Evolutionary conservation across 768 basidiomycete genomes (phyloP), one percentile per base, ranked within the genome.

Genomic region (Calocybe gangraenosa): DNA sequence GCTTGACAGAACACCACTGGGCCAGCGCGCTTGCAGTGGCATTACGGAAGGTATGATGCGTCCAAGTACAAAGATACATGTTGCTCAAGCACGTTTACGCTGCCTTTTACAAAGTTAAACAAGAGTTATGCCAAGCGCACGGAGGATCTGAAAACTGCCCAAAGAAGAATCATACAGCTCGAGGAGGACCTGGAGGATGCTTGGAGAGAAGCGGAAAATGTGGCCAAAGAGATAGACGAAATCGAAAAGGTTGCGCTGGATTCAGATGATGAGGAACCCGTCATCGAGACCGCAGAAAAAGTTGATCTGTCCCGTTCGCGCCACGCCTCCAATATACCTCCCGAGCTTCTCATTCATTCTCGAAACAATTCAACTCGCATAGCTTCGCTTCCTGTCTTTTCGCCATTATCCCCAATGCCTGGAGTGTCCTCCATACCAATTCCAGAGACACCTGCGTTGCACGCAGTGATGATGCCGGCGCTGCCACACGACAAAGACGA

Each of bases 1-100:
- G 69, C 31, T 52, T 87, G 32, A 69, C 79, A 8, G 82, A 88
- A 46, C 64, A 72, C 30, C 89, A 91, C 62, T 79, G 76, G 65
- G 73, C 84, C 1, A 86, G 84, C n/a, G 85, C 88, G 14, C 73
- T 91, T 9, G 79, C 82, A 0, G 76, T 92, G 51, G 87, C 84
- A 1, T 59, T 92, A 40, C 76, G 87, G 9, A 92, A 92, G 66
- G 76, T 76, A 44, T 15, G 61, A 52, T 36, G 23, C 17, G 39
- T 44, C 31, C 21, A 19, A 28, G 31, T 34, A 37, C 32, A 6
- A 28, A 2, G n/a, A 41, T 14, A 4, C 11, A 20, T 19, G 3
- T 15, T 19, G 4, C 20, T 18, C 28, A 39, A 15, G 33, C 33
- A 48, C 23, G n/a, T n/a, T n/a, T n/a, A n/a, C n/a, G n/a, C n/a